These are phyloP conservation scores for Lanmaoa pseudosensibilis DNA, from an alignment of 768 basidiomycete genomes.

Conservation along the genomic window DNA sequence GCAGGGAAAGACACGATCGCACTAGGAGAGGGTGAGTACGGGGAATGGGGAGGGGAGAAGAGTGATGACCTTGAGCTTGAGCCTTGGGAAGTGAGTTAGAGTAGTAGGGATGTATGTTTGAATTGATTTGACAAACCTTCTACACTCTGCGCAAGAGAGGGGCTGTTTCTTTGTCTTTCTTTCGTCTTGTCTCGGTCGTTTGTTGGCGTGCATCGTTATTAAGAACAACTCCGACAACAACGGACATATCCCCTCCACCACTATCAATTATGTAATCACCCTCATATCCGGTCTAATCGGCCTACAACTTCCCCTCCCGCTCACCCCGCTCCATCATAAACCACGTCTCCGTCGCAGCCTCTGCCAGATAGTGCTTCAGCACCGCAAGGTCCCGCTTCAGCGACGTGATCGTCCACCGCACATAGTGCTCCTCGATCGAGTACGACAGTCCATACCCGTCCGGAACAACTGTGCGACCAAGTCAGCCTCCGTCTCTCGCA, in stretches of 20 bases:
- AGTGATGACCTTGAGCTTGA: constrained; percentile 56
- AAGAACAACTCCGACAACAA: constrained; percentile 25
- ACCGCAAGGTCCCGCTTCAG: constrained; percentile 51
- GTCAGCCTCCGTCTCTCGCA: constrained; percentile 9
- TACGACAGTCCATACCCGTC: constrained; percentile 94
- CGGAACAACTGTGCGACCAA: constrained; percentile 60
- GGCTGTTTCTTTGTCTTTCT: constrained; percentile 40
- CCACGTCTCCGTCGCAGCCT: constrained; percentile 78
- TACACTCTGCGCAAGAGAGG: constrained; percentile 63
- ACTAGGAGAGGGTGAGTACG: constrained; percentile 36
- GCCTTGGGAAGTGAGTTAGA: constrained; percentile 19
- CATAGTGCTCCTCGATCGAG: constrained; percentile 77
- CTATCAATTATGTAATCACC: constrained; percentile 29
- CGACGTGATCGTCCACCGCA: constrained; percentile 92
- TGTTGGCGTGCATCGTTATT: constrained; percentile 30
- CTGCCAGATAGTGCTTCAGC: constrained; percentile 69
- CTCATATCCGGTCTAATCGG: constrained; percentile 35
- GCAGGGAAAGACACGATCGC: constrained; percentile 66
- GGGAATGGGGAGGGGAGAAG: background rate
- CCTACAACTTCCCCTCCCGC: constrained; percentile 16
- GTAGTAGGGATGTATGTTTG: too few species aligned
- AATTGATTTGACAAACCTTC: constrained; percentile 30
- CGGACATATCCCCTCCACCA: constrained; percentile 21
- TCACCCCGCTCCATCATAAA: constrained; percentile 67
- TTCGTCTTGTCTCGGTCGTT: constrained; percentile 45